A percentile compares a stretch with the other conserved stretches of the same genome.
Conservation (phyloP, 2,329 filamentous ascomycete species). For the Aaosphaeria arxii region DNA sequence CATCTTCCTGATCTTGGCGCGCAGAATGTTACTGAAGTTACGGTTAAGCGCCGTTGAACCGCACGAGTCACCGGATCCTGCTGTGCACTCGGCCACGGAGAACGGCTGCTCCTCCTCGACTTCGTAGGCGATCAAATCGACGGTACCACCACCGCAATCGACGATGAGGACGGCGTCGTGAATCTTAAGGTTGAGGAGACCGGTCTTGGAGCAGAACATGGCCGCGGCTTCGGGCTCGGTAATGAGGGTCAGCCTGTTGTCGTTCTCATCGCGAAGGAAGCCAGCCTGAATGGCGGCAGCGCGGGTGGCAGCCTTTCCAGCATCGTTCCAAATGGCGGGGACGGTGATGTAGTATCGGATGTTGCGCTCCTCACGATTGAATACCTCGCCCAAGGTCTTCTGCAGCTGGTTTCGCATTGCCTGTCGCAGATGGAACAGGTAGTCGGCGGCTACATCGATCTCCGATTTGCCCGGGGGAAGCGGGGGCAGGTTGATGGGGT, state of each 20-base stretch:
- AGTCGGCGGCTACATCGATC: slow-evolving; percentile 98
- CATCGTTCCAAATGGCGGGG: slow-evolving; percentile 99
- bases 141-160: slow-evolving; percentile 96
- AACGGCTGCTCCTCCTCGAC: slow-evolving; percentile 98
- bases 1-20: slow-evolving; percentile 98
- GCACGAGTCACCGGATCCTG: slow-evolving; percentile 94
- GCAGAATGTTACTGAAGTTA: slow-evolving; percentile 96
- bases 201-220: slow-evolving; percentile 96
- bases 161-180: slow-evolving; percentile 98
- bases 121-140: slow-evolving; percentile 98
- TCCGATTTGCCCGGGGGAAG: slow-evolving; percentile 97
- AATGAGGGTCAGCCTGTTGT: slow-evolving; percentile 90
- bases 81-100: slow-evolving; percentile 94
- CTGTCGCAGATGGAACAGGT: slow-evolving; percentile 95
- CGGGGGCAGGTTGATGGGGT: slow-evolving; percentile 96
- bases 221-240: slow-evolving; percentile 96
- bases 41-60: slow-evolving; percentile 97
- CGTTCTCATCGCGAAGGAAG: slow-evolving; percentile 94
- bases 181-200: slow-evolving; percentile 93
- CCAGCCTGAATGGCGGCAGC: slow-evolving; percentile 95
- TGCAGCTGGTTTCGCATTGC: slow-evolving; percentile 94
- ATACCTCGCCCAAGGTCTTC: slow-evolving; percentile 95
- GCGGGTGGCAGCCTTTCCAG: slow-evolving; percentile 93
- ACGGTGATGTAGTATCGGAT: slow-evolving; percentile 97
- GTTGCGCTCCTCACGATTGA: slow-evolving; percentile 96